Base-by-base conservation (phyloP, 2,329 filamentous ascomycete species). In the Xylariaceae sp. region DNA sequence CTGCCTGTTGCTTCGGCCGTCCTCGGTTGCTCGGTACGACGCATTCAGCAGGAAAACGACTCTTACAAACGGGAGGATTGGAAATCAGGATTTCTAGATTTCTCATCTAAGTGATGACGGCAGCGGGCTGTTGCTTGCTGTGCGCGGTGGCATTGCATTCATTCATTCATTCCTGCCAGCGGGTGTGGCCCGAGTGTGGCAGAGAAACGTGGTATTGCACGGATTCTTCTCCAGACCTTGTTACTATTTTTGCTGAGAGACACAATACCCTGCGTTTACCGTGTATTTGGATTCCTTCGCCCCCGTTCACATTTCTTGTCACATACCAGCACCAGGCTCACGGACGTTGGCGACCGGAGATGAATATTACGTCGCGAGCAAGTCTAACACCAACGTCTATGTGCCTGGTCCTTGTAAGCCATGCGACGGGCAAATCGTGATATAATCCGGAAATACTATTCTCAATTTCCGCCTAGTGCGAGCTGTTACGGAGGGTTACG, bases 41-140 rank as follows among this genome's bases (percentile, higher is more conserved):
- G 34, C 34, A 16, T 38, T 13, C 16, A 38, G 13, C 34, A 38
- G 34, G 34, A 38, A 38, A 14, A 45, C 43, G 28, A 45, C 31
- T 53, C 39, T 31, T 44, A 42, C 42, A 51, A 28, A 47, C 47
- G 38, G 50, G 42, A 50, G 51, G 51, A 62, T 60, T 61, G 58
- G 55, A 60, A 58, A 57, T 58, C 56, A 50, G 19, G 51, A 53
- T 58, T 62, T 36, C 49, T 31, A 45, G 42, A 47, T 17, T 16
- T 28, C 22, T 28, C 22, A 28, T 28, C 22, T 28, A 7, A 28
- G 4, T 43, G 49, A 38, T 46, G 51, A 18, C 47, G 43, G 33
- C 31, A 44, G 45, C 54, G 33, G 19, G 48, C 38, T 44, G 33
- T 18, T 33, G 7, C 33, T 41, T 40, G n/a, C 16, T 45, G 48